Percentiles rank a stretch among this genome's conserved stretches.
Conservation (phyloP, 1,284 basidiomycete species). For the Stereum hirsutum region DNA sequence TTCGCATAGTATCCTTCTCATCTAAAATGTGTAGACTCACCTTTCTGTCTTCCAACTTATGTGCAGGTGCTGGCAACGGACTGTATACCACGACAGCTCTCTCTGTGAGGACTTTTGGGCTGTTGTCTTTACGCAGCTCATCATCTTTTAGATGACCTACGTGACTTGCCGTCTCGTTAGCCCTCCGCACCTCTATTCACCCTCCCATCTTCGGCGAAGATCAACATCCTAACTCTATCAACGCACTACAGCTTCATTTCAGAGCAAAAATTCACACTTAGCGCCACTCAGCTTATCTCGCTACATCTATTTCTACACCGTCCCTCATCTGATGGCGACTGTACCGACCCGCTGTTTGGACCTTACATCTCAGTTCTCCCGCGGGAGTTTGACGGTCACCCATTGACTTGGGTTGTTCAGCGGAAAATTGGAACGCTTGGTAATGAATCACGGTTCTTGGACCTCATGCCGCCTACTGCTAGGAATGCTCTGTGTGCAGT, state of each 20-base stretch:
- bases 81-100: conserved; percentile 47
- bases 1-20: background rate
- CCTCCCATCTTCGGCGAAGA: conserved; percentile 57
- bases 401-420: conserved; percentile 61
- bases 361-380: conserved; percentile 74
- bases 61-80: conserved; percentile 58
- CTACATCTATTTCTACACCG: conserved; percentile 36
- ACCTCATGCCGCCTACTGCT: conserved; percentile 42
- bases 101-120: conserved; percentile 30
- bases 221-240: conserved; percentile 61
- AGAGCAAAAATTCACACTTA: conserved; percentile 24
- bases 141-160: background rate
- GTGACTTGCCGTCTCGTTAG: background rate
- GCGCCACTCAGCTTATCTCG: conserved; percentile 45
- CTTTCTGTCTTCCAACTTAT: background rate
- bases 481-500: conserved; percentile 34
- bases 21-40: background rate
- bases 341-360: conserved; percentile 53
- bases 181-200: conserved; percentile 38
- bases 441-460: conserved; percentile 30
- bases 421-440: conserved; percentile 10
- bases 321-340: conserved; percentile 22
- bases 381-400: conserved; percentile 60
- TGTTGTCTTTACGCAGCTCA: background rate
- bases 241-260: conserved; percentile 34